Percentiles rank a stretch among this genome's conserved stretches.
Evolutionary conservation across 2,329 filamentous ascomycete species (phyloP).

Genomic region (Trichoderma sp.): DNA sequence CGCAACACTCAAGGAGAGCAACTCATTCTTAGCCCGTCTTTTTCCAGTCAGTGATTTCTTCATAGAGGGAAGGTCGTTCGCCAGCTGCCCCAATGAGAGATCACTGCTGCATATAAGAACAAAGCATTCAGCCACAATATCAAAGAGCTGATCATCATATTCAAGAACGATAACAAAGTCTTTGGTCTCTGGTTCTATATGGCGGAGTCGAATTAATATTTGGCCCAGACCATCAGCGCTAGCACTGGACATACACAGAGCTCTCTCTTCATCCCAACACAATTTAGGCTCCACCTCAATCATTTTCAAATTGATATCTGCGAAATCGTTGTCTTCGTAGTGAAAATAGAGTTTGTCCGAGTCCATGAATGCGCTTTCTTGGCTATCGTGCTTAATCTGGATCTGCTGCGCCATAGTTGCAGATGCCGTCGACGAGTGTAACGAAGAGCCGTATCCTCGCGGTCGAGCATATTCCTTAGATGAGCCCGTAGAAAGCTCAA

Average conservation of each 20-base stretch:
- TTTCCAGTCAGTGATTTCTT: not conserved
- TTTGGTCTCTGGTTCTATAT: not conserved
- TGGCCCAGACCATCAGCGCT: not conserved
- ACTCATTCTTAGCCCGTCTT: constrained; percentile 5
- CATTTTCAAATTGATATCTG: not conserved
- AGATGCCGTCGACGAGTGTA: not conserved
- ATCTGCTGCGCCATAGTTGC: not conserved
- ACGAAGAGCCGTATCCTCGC: not conserved
- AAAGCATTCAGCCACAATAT: not conserved
- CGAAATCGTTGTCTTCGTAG: constrained; percentile 1
- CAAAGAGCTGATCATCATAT: not conserved
- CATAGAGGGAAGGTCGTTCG: not conserved
- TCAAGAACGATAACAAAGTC: constrained; percentile 17
- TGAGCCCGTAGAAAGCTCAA: not conserved
- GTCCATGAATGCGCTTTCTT: not conserved
- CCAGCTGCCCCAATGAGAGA: not conserved
- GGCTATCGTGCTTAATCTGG: not conserved
- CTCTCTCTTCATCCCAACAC: constrained; percentile 13
- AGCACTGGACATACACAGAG: not conserved
- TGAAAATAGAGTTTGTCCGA: not conserved
- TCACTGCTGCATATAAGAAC: constrained; percentile 1
- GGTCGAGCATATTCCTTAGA: constrained; percentile 12
- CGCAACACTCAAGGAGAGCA: not conserved
- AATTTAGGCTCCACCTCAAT: constrained; percentile 5
- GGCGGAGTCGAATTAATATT: constrained; percentile 4